These are phyloP conservation scores for Lipomyces japonicus DNA, from an alignment of 805 yeast genomes.

Conservation along the genomic window DNA sequence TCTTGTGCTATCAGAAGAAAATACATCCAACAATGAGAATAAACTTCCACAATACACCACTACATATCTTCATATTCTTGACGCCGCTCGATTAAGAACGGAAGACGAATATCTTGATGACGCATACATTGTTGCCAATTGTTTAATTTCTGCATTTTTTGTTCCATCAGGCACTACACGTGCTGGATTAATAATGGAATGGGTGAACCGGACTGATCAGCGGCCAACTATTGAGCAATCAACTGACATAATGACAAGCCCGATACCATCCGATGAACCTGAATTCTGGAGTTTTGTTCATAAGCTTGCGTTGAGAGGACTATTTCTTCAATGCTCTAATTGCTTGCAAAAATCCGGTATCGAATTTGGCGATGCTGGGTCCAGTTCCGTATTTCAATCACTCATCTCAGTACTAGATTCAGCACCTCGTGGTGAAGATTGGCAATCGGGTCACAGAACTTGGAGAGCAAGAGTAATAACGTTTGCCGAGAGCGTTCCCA, in stretches of 20 bases:
- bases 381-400: conserved; percentile 12
- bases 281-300: conserved; percentile 31
- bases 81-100: conserved; percentile 18
- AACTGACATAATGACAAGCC: conserved; percentile 24
- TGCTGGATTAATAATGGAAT: conserved; percentile 30
- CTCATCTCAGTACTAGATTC: conserved; percentile 29
- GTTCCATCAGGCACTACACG: conserved; percentile 15
- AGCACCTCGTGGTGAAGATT: conserved; percentile 30
- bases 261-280: conserved; percentile 23
- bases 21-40: conserved; percentile 4
- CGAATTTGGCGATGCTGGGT: conserved; percentile 26
- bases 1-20: conserved; percentile 8
- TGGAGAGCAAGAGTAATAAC: conserved; percentile 34
- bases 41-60: conserved; percentile 13
- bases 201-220: conserved; percentile 34
- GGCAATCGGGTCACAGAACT: conserved; percentile 24
- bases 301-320: conserved; percentile 27
- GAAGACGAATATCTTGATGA: conserved; percentile 23
- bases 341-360: conserved; percentile 21
- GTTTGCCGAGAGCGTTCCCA: conserved; percentile 24
- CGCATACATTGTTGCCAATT: conserved; percentile 27
- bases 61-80: conserved; percentile 15
- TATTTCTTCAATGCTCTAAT: conserved; percentile 25
- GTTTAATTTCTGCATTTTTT: conserved; percentile 31
- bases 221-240: conserved; percentile 29